Evolutionary conservation across 2,329 filamentous ascomycete genomes (phyloP).

Genomic region (Tolypocladium ophioglossoides): DNA sequence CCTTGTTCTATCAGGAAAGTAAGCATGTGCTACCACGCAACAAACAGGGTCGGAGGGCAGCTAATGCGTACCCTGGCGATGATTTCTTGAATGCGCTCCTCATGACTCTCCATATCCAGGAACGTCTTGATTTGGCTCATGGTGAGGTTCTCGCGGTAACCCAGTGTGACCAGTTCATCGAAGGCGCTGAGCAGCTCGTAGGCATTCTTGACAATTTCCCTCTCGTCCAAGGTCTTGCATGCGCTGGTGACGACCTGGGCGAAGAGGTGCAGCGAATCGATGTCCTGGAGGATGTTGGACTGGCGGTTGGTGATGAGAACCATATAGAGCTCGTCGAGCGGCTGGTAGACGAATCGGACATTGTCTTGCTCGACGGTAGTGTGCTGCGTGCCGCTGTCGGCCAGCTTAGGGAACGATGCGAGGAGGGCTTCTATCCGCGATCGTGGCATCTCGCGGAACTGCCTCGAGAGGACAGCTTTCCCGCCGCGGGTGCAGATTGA

Average conservation of each 20-base stretch:
- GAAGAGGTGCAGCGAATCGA: conserved; percentile 95
- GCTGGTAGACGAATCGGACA: conserved; percentile 98
- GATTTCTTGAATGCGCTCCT: conserved; percentile 97
- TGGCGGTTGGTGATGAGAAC: conserved; percentile 98
- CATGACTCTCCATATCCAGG: conserved; percentile 97
- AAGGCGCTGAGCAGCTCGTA: conserved; percentile 95
- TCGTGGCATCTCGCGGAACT: conserved; percentile 95
- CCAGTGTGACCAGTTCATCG: conserved; percentile 90
- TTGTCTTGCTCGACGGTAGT: conserved; percentile 99
- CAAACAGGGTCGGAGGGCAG: too few relatives aligned
- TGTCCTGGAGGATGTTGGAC: conserved; percentile 98
- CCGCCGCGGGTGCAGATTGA: conserved; percentile 98
- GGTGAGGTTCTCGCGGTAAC: conserved; percentile 92
- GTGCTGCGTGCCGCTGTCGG: conserved; percentile 91
- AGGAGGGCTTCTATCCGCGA: conserved; percentile 94
- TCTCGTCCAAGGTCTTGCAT: conserved; percentile 91
- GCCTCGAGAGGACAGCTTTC: conserved; percentile 94
- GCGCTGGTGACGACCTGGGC: conserved; percentile 94
- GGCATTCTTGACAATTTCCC: conserved; percentile 88
- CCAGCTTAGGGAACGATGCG: conserved; percentile 94
- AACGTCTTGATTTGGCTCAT: conserved; percentile 98
- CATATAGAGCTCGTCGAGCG: conserved; percentile 98
- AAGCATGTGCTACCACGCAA: conserved; percentile 8
- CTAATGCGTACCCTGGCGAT: conserved; percentile 63
- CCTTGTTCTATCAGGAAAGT: conserved; percentile 66